phyloP scores from a whole-genome alignment of 2,329 filamentous ascomycete species.

The Apiospora marii region DNA sequence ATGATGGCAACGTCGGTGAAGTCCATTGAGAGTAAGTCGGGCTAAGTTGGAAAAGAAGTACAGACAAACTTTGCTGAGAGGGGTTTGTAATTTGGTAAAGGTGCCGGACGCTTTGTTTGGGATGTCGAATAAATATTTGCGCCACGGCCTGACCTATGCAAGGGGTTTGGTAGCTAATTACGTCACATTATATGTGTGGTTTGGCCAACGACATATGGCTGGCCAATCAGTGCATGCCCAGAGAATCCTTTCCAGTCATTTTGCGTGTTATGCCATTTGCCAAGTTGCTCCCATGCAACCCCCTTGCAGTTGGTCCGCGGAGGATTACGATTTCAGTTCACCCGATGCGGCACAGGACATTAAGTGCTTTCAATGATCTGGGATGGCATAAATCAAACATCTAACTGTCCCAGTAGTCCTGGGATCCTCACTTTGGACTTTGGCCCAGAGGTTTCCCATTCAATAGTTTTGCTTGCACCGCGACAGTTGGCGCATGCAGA shows the following conservation, averaged over 20 bases:
- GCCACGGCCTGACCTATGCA: background rate
- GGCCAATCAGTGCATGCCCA: background rate
- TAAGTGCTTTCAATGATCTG: no score
- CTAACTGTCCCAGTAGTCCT: no score
- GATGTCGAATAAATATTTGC: background rate
- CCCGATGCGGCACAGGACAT: no score
- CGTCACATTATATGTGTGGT: background rate
- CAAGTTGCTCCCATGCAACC: background rate
- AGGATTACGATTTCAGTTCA: background rate
- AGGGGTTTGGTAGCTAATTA: background rate
- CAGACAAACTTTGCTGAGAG: no score
- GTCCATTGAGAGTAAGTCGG: background rate
- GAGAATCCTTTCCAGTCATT: background rate
- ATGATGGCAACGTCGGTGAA: conserved; percentile 33
- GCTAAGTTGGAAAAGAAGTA: no score
- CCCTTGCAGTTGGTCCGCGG: background rate
- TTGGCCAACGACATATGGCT: background rate
- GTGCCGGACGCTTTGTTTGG: background rate
- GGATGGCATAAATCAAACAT: no score
- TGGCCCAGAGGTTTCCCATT: no score
- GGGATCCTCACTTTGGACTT: no score
- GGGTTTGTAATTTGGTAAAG: no score
- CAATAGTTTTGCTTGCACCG: no score
- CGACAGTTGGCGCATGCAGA: no score
- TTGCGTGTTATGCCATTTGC: background rate